Base-by-base conservation (phyloP, 768 basidiomycete genomes). In the Vararia minispora region DNA sequence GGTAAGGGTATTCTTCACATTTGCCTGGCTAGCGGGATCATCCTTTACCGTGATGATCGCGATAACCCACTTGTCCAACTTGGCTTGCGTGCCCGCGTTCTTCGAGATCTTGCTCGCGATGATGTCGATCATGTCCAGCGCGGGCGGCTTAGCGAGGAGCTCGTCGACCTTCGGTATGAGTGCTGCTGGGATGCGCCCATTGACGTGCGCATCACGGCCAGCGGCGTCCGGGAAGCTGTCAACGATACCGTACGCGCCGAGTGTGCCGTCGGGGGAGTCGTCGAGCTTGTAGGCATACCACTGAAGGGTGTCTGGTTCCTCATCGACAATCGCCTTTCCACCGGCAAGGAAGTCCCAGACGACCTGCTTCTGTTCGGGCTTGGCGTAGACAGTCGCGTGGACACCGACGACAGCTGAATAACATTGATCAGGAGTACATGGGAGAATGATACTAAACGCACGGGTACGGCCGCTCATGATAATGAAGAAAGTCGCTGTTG, bases 131-230 rank as follows among this genome's bases (percentile, higher is more conserved):
- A 18, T 17, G 8, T 10, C 31, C n/a, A 28, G 10, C 21, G 14
- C 13, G n/a, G 39, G 27, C 9, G 9, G 31, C 17, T 10, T 20
- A 24, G 9, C 32, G 9, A 24, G 38, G 22, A 31, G 28, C 38
- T 12, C 25, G n/a, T 18, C 22, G 18, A 20, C 43, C 32, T 26
- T 12, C 24, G 17, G 16, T 18, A 23, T 25, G 33, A 29, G 33
- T 16, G 20, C 31, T 14, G 13, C 23, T 24, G 22, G 40, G 32
- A 13, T 6, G 25, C n/a, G 32, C 35, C 28, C 46, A 13, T 8
- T 39, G 46, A 31, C 32, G 23, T 30, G 39, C 18, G 34, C 34
- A 12, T 8, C 22, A 23, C 34, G 34, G 17, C 34, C 34, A 7
- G 9, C 22, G 20, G 2, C 17, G 17, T 12, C 11, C 20, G 34